Evolutionary conservation across 1,284 basidiomycete genomes (phyloP), one percentile per base, ranked within the genome.

Genomic region (Taiwanofungus camphoratus): DNA sequence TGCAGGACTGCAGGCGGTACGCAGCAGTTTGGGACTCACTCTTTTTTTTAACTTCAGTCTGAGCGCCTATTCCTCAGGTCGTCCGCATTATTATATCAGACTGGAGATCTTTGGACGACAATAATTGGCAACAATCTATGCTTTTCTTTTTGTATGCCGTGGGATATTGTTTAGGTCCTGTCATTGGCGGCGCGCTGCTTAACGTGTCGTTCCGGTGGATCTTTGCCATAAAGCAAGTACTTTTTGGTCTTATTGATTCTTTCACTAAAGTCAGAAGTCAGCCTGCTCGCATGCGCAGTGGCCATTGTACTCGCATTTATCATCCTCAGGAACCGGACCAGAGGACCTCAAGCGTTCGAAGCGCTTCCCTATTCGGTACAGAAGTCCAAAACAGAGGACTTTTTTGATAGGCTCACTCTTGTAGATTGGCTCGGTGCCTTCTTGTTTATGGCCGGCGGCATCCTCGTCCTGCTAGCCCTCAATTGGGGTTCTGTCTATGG

Each of bases 221-320:
- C 12, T 77, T 76, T 45, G 74, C 68, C 2, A 76, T 76, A 61
- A 76, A 76, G 72, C 72, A 39, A 48, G 69, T 47, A 1, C 22
- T 7, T 19, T 8, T 34, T 61, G 53, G 11, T 13, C 13, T 13
- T 29, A 6, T n/a, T 16, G 21, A 12, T 21, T n/a, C 4, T 9
- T 5, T 20, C 24, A 11, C 58, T 27, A 54, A 5, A 54, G 21
- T 33, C 26, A 13, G 26, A 7, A 27, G 7, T 13, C 52, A 59
- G 66, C 55, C 44, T 66, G 6, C 65, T 65, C 0, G 52, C 52
- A 41, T 50, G 46, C 4, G 59, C 48, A 3, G 42, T 66, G 1
- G 65, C 62, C 1, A 69, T 70, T 53, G 19, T 68, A 13, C 45
- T 76, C 2, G 59, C 58, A 23, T 71, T 69, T 49, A 12, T 74